These are phyloP conservation scores for Phytomonas sp. DNA, from an alignment of 208 protist genomes.

Conservation along the genomic window DNA sequence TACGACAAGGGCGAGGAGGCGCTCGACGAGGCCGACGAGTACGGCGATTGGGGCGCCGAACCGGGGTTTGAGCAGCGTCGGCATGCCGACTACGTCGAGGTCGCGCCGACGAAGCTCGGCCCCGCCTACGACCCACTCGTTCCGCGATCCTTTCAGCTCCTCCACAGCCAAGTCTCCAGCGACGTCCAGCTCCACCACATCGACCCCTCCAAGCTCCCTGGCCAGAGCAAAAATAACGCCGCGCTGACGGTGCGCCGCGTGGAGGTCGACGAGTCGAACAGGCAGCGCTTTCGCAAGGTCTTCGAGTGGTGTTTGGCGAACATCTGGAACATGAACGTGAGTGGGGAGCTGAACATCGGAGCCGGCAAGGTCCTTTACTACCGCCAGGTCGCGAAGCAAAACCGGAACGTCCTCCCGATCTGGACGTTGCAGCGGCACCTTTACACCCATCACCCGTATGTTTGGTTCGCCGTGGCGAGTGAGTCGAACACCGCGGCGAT, in stretches of 20 bases:
- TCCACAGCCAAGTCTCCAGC: constrained; percentile 63
- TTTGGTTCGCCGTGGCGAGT: constrained; percentile 80
- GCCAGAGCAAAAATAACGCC: constrained; percentile 30
- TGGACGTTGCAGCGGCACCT: constrained; percentile 78
- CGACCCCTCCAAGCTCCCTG: constrained; percentile 55
- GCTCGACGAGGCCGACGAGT: constrained; percentile 86
- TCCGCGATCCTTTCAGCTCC: constrained; percentile 76
- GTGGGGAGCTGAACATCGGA: constrained; percentile 85
- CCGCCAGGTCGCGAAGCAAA: constrained; percentile 75
- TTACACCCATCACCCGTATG: constrained; percentile 78
- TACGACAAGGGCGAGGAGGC: constrained; percentile 71
- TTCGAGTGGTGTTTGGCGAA: constrained; percentile 85
- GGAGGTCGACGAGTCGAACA: constrained; percentile 58
- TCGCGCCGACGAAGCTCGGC: constrained; percentile 46
- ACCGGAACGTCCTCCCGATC: constrained; percentile 70
- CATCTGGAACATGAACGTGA: constrained; percentile 86
- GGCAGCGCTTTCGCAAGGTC: constrained; percentile 56
- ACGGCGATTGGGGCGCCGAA: constrained; percentile 88
- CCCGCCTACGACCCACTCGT: constrained; percentile 57
- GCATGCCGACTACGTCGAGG: constrained; percentile 75
- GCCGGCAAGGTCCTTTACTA: constrained; percentile 78
- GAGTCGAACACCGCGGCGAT: constrained; percentile 44
- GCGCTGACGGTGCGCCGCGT: constrained; percentile 47
- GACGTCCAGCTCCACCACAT: constrained; percentile 48
- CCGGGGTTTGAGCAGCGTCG: constrained; percentile 72